Conservation (phyloP, 805 yeast genomes). For the Saccharomycopsis guyanensis region DNA sequence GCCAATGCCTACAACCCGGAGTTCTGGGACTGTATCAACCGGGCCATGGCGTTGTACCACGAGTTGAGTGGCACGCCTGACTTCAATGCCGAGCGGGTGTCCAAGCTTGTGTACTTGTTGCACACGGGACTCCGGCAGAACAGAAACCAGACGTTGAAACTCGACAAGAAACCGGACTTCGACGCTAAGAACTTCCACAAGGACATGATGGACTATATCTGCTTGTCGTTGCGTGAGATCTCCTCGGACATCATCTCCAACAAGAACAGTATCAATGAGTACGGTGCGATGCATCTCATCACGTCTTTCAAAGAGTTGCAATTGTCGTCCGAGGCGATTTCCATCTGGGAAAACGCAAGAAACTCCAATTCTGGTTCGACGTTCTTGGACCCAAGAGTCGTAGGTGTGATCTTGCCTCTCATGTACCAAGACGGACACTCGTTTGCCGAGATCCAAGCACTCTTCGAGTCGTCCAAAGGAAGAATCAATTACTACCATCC, state of each 20-base stretch:
- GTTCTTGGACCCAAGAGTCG: constrained; percentile 56
- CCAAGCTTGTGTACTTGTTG: constrained; percentile 42
- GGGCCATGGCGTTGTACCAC: constrained; percentile 43
- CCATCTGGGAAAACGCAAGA: constrained; percentile 61
- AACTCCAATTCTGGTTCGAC: constrained; percentile 32
- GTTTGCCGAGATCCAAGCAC: constrained; percentile 51
- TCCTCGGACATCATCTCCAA: constrained; percentile 42
- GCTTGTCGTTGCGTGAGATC: constrained; percentile 44
- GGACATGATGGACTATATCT: constrained; percentile 43
- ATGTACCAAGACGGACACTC: constrained; percentile 53
- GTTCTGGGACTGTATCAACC: constrained; percentile 46
- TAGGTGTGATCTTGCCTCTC: constrained; percentile 62
- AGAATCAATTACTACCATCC: constrained; percentile 29
- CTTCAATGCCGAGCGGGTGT: constrained; percentile 38
- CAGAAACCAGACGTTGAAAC: constrained; percentile 44
- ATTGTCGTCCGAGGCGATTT: constrained; percentile 54
- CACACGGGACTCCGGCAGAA: constrained; percentile 52
- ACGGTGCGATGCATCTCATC: constrained; percentile 50
- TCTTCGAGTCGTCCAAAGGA: constrained; percentile 41
- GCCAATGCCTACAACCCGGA: constrained; percentile 33
- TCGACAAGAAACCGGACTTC: constrained; percentile 52
- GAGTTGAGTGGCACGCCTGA: constrained; percentile 41
- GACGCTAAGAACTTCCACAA: constrained; percentile 50
- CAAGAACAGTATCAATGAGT: constrained; percentile 38
- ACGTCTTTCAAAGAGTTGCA: constrained; percentile 55